Conservation (phyloP, 306 rosid genomes). For the Quillaja saponaria region DNA sequence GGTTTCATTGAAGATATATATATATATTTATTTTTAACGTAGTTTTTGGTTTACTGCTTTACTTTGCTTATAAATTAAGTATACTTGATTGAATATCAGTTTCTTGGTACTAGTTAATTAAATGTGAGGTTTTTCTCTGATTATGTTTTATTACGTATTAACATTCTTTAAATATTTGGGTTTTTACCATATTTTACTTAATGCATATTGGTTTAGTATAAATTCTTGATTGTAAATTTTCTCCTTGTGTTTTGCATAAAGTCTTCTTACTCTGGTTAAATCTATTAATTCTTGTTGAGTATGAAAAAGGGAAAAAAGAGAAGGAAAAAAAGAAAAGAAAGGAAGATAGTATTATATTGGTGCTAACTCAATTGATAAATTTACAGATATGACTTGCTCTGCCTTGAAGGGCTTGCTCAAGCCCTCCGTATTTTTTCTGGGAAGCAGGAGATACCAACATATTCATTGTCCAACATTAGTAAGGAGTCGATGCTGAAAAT, state of each 20-base stretch:
- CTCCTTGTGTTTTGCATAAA: neutral
- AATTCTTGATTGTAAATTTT: too few relatives aligned
- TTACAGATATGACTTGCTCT: conserved; percentile 83
- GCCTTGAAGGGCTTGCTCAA: conserved; percentile 92
- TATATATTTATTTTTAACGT: too few relatives aligned
- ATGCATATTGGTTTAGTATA: neutral
- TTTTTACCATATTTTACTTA: neutral
- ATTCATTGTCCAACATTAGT: conserved; percentile 57
- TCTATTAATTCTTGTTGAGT: neutral
- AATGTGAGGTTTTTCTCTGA: too few relatives aligned
- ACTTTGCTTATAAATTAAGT: too few relatives aligned
- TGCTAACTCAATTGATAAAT: conserved; percentile 14
- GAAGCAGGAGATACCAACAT: conserved; percentile 58
- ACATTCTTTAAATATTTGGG: neutral
- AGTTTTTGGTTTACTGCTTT: too few relatives aligned
- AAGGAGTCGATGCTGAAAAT: conserved; percentile 65
- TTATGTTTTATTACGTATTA: too few relatives aligned
- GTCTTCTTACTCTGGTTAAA: neutral
- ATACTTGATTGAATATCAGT: too few relatives aligned
- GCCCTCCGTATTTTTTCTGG: conserved; percentile 67
- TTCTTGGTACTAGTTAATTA: too few relatives aligned
- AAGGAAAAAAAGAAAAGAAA: too few relatives aligned
- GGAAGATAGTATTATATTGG: too few relatives aligned
- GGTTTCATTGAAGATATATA: too few relatives aligned
- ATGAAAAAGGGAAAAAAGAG: neutral